A percentile compares a stretch with the other conserved stretches of the same genome.
Conservation (phyloP, 768 basidiomycete species). For the Tricholoma terreum region DNA sequence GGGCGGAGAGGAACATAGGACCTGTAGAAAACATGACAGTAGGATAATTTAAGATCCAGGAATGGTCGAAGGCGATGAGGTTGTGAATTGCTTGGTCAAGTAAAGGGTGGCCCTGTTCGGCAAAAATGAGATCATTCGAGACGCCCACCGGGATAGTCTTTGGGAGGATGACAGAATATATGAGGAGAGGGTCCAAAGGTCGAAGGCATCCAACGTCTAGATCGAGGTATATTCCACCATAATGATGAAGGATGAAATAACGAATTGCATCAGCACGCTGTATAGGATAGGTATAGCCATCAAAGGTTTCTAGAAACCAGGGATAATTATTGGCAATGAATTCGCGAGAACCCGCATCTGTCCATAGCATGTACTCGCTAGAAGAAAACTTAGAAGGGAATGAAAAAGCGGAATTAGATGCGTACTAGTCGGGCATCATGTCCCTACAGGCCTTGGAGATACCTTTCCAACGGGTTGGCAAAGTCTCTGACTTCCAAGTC, state of each 20-base stretch:
- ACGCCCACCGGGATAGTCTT: constrained; percentile 97
- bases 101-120: constrained; percentile 82
- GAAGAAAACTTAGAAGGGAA: constrained; percentile 12
- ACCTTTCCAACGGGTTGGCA: constrained; percentile 78
- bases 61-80: constrained; percentile 87
- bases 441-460: constrained; percentile 83
- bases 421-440: constrained; percentile 96
- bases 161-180: constrained; percentile 86
- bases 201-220: constrained; percentile 93
- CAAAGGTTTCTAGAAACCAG: constrained; percentile 93
- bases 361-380: constrained; percentile 98
- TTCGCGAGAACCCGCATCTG: constrained; percentile 83
- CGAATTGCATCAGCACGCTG: constrained; percentile 97
- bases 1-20: constrained; percentile 96
- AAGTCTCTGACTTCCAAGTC: constrained; percentile 92
- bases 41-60: constrained; percentile 94
- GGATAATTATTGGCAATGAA: constrained; percentile 88
- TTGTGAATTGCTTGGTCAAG: constrained; percentile 92
- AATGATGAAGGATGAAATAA: constrained; percentile 95
- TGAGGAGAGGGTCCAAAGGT: constrained; percentile 80
- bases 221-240: constrained; percentile 94
- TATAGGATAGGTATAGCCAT: constrained; percentile 86
- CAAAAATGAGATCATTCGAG: constrained; percentile 95
- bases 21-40: constrained; percentile 99
- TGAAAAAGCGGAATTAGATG: constrained; percentile 19